Base-by-base conservation (phyloP, 495 filamentous ascomycete species). In the Penicillium robsamsonii region DNA sequence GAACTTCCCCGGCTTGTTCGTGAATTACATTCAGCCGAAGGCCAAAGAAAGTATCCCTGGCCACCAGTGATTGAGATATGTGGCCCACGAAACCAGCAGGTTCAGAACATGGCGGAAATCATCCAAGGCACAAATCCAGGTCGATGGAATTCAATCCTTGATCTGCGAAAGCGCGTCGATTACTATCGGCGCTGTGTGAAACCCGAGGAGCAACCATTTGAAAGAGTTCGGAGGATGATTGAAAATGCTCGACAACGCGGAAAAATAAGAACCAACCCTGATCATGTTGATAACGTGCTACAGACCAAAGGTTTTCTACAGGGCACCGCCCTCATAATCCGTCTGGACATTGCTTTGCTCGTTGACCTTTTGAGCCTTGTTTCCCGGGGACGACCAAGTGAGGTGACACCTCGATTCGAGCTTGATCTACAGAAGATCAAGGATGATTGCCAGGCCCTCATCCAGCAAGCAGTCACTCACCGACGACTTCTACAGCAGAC, bases 151-250 rank as follows among this genome's bases (percentile, higher is more conserved):
- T 51, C 52, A 3, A 68, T 77, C 5, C 22, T 76, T 5, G 45
- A 51, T 12, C 66, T 85, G 20, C 77, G 79, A 56, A 53, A 55
- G 4, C 40, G 71, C 2, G 71, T 85, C 42, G 65, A 62, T 1
- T 51, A 20, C n/a, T 86, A 82, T 63, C 62, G 71, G 5, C 38
- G 62, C 13, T 52, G 75, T 35, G 80, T 84, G 13, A 60, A 64
- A 41, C 62, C 73, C 56, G 73, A 80, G 45, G 86, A 88, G 68
- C 84, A 88, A 52, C 85, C 85, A 0, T 84, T 84, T 52, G 73
- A 77, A 40, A 73, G 75, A 13, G 81, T 89, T 9, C 74, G 75
- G 18, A 66, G 75, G 50, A 67, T 84, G 56, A 80, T 85, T 25
- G 63, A 78, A 49, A 73, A 80, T 41, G 77, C 77, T 5, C 72